Evolutionary conservation across 257 asterid species (phyloP), one percentile per base, ranked within the genome.

Genomic region (Gynochthodes officinalis): DNA sequence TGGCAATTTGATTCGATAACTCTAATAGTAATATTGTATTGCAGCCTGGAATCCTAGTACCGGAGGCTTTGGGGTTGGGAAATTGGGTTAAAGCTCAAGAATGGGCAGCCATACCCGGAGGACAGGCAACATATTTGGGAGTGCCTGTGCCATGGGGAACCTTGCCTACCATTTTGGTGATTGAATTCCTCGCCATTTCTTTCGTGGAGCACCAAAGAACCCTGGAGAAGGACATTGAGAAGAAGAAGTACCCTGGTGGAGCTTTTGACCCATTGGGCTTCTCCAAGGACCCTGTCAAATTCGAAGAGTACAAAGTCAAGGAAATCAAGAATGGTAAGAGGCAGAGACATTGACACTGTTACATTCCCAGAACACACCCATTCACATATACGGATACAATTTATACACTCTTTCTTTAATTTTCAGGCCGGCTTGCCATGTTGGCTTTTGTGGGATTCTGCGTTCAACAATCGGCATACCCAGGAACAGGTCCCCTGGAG

Each of bases 91-190:
- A 95, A 88, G 96, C 99, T 57, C 99, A 95, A 69, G 97, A 95
- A 70, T 90, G 98, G 98, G 99, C 99, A 0, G 98, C 97, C 0
- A 28, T 84, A 27, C 98, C 99, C 0, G 98, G 97, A 7, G 97
- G 99, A 35, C 99, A 95, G 67, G 97, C 98, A 8, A 90, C 94
- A 0, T 95, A 95, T 72, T 78, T 95, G 86, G 98, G 99, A 2
- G 84, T 87, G 82, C 99, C 97, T 7, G 97, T 94, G 33, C 99
- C 98, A 44, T 94, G 99, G 99, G 99, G 97, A 8, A 88, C 96
- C 68, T 86, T 91, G 9, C 99, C 99, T 64, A 94, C 97, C 69
- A 89, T 91, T 57, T 83, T 94, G 86, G 91, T 58, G 39, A 88
- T 91, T 14, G 99, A 94, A 69, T 91, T 94, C 83, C 49, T 94